These are phyloP conservation scores for Fusarium sp. DNA, from an alignment of 2,329 filamentous ascomycete genomes.

Conservation along the genomic window DNA sequence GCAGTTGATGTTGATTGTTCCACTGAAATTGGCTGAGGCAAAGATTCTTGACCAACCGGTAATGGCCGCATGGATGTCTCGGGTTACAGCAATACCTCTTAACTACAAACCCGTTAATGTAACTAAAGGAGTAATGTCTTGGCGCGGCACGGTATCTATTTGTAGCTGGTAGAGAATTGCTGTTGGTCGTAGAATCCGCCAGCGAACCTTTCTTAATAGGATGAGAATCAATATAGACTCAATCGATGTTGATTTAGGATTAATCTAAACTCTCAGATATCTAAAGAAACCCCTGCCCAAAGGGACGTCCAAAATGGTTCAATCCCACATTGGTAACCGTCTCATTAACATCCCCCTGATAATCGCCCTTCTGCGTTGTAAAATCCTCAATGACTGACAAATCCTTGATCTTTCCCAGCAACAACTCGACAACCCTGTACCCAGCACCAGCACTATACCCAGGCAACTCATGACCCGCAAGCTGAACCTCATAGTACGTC, in stretches of 20 bases:
- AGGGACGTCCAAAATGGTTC: constrained; percentile 13
- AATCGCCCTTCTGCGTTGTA: constrained; percentile 42
- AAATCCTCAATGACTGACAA: constrained; percentile 37
- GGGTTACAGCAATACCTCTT: too few relatives aligned
- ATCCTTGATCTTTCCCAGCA: constrained; percentile 44
- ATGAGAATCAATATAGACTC: too few relatives aligned
- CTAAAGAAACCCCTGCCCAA: neutral
- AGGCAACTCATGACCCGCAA: constrained; percentile 68
- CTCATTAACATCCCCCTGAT: constrained; percentile 14
- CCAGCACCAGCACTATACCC: constrained; percentile 47
- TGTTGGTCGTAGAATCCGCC: too few relatives aligned
- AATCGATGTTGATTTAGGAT: neutral
- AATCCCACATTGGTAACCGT: neutral
- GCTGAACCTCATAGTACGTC: constrained; percentile 75
- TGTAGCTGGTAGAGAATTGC: too few relatives aligned
- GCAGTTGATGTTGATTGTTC: too few relatives aligned
- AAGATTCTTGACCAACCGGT: too few relatives aligned
- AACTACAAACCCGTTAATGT: too few relatives aligned
- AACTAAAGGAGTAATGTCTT: too few relatives aligned
- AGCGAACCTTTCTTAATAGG: too few relatives aligned
- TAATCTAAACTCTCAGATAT: neutral
- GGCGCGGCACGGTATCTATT: too few relatives aligned
- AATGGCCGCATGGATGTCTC: too few relatives aligned
- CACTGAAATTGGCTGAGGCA: too few relatives aligned
- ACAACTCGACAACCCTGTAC: constrained; percentile 47